Percentiles rank a stretch among this genome's conserved stretches.
Conservation (phyloP, 768 basidiomycete species). For the Amanita fuliginea region DNA sequence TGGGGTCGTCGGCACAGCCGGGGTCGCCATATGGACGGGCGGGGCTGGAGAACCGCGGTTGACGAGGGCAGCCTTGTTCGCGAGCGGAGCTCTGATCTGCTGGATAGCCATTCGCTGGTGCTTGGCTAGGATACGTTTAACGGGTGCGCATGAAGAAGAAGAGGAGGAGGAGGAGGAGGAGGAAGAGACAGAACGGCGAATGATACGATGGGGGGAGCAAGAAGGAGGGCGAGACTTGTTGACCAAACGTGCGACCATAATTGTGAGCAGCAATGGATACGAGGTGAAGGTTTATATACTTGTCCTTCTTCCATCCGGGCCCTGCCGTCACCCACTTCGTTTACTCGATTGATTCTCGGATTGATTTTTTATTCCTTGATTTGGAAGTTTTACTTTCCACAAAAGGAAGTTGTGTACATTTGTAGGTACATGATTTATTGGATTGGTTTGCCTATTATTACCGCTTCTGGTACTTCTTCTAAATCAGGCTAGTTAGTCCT, state of each 20-base stretch:
- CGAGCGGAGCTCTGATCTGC: constrained; percentile 1
- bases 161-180: background rate
- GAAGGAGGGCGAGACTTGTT: background rate
- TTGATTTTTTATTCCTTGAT: constrained; percentile 2
- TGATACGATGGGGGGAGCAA: background rate
- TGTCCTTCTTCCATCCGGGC: background rate
- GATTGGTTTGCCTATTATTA: background rate
- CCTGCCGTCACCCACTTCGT: background rate
- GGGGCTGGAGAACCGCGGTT: background rate
- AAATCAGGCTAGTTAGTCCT: background rate
- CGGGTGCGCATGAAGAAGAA: background rate
- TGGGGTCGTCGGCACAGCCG: background rate
- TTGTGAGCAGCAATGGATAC: background rate
- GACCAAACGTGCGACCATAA: constrained; percentile 1
- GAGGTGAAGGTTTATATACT: background rate
- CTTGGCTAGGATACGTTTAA: constrained; percentile 4
- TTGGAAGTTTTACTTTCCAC: constrained; percentile 1
- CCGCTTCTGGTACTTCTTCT: background rate
- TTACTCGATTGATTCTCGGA: background rate
- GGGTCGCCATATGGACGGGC: background rate
- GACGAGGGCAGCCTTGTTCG: constrained; percentile 5
- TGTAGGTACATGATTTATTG: constrained; percentile 5
- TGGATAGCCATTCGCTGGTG: constrained; percentile 1
- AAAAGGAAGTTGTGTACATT: background rate
- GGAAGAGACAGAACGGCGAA: background rate